Evolutionary conservation across 148 eudicot species (phyloP), one percentile per base, ranked within the genome.

Genomic region (Chenopodium quinoa): DNA sequence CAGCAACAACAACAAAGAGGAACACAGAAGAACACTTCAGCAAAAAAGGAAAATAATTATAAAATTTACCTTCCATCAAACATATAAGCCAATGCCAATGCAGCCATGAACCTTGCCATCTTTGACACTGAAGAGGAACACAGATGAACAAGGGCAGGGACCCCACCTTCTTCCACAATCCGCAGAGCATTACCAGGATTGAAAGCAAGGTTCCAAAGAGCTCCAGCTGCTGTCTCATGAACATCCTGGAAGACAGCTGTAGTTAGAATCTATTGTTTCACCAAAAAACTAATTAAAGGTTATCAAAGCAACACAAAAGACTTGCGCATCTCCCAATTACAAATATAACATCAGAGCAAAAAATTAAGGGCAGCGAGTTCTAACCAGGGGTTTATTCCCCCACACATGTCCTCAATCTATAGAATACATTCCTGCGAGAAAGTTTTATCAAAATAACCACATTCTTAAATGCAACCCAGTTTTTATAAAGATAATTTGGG

Each of bases 91-190:
- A 95, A 89, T 23, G 98, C 98, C 89, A 95, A 86, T 20, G 98
- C 93, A 82, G 98, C 92, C 99, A 95, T 95, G 90, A 95, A 95
- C 69, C 99, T 91, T 62, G 99, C 99, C 99, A 93, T 95, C 86
- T 91, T 95, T 22, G 99, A 95, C 76, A 88, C 89, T 32, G 99
- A 93, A n/a, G 92, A 83, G 78, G 93, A 87, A 83, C 97, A 92
- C 67, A 95, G 95, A 87, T 89, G 91, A 80, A 89, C 92, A 76
- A 95, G 93, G 74, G 93, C 91, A 17, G 95, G 91, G 87, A 93
- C 98, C 31, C 99, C 99, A 27, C 93, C 95, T 86, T 92, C 97
- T 81, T 95, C 99, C 60, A 93, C 99, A 79, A 95, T 95, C 22
- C 95, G 92, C 60, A 93, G 84, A 72, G 99, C 98, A 88, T 95